Base-by-base conservation (phyloP, 1,139 yeast species). In the Geotrichum citri-aurantii region DNA sequence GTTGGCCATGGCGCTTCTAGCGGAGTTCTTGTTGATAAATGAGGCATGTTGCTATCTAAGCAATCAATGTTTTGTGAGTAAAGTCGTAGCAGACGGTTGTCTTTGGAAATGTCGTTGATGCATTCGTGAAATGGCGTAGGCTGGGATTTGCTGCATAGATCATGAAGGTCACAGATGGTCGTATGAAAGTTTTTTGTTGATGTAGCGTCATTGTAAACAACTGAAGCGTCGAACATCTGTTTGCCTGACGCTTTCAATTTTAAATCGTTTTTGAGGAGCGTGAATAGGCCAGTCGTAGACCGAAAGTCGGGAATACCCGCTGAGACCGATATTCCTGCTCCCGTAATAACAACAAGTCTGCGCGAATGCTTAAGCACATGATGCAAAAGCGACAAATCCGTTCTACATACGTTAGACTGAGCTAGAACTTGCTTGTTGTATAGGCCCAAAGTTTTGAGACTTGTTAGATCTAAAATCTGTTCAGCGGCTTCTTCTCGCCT, bases 281-380 rank as follows among this genome's bases (percentile, higher is more conserved):
- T 82, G 71, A 89, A 89, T 49, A 89, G 75, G 2, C 96, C 96
- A 64, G 84, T 82, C 14, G 85, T 77, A 0, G 96, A 88, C 62
- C 97, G 76, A 69, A 90, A 90, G 70, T 90, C 97, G 1, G 96
- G 96, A 49, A 90, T 89, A 1, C 97, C 97, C 0, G 95, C 90
- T 50, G 88, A 88, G 60, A 92, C 93, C 29, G 96, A 88, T 37
- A 88, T 83, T 2, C 97, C 97, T 11, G 97, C 97, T 3, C 97
- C 97, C 0, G 93, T 83, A 42, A 90, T 78, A 23, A 71, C 73
- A 10, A 72, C 62, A 46, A 72, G 62, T 33, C 69, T 63, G 54
- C 71, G 54, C 71, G 77, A 52, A 76, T 77, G 68, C 76, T 77
- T 69, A 51, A 69, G 64, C 8, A 67, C 69, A 62, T 70, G 72